Conservation (phyloP, 139 green algal species). For the Tetraselmis chui region DNA sequence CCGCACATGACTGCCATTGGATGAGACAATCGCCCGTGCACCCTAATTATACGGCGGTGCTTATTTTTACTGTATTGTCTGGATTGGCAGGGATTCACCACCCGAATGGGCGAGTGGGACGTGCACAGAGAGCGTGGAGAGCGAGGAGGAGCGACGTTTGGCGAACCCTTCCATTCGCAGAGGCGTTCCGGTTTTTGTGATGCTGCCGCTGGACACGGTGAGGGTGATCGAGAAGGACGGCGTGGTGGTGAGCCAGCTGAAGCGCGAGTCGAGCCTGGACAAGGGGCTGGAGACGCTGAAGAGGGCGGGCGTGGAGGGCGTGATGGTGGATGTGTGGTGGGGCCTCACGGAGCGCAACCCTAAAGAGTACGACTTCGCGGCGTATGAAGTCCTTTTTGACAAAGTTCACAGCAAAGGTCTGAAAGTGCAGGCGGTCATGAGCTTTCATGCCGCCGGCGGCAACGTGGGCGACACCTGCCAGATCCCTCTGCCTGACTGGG, state of each 20-base stretch:
- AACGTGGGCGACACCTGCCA: constrained; percentile 36
- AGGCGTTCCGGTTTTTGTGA: constrained; percentile 85
- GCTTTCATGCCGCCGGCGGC: constrained; percentile 38
- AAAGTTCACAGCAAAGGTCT: constrained; percentile 42
- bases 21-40: neutral
- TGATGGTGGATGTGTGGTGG: constrained; percentile 95
- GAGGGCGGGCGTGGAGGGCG: constrained; percentile 73
- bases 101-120: neutral
- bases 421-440: constrained; percentile 86
- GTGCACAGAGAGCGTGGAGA: neutral
- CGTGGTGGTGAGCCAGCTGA: constrained; percentile 33
- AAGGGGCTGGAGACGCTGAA: constrained; percentile 75
- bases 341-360: constrained; percentile 41
- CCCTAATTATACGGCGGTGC: no score
- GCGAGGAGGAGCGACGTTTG: neutral
- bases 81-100: neutral
- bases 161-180: neutral
- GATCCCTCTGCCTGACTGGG: constrained; percentile 90
- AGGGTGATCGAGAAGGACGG: constrained; percentile 84
- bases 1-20: no score
- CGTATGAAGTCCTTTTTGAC: constrained; percentile 64
- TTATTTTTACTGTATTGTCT: neutral
- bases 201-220: constrained; percentile 97
- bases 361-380: constrained; percentile 74
- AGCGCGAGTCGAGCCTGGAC: constrained; percentile 73